Evolutionary conservation across 2,329 filamentous ascomycete genomes (phyloP).

Genomic region (Pestalotiopsis sp.): DNA sequence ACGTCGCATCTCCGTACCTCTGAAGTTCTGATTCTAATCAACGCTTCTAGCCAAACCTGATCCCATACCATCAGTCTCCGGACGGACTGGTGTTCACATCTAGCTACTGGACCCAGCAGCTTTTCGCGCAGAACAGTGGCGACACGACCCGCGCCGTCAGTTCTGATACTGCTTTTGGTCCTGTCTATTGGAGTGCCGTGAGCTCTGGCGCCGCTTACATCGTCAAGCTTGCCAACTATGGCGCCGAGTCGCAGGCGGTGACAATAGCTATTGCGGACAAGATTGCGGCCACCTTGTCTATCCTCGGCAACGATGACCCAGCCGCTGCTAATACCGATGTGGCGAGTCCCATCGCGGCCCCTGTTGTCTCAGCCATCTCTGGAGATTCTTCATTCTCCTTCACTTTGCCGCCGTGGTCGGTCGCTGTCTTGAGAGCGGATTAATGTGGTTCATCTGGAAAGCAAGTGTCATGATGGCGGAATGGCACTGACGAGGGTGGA

Average conservation of each 20-base stretch:
- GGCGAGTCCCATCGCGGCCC: not conserved
- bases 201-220: not conserved
- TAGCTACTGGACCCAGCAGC: not conserved
- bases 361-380: not conserved
- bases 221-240: not conserved
- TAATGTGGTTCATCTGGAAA: not conserved
- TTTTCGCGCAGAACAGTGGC: not conserved
- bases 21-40: not conserved
- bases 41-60: not conserved
- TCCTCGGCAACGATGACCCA: not conserved
- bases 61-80: not conserved
- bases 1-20: not conserved
- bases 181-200: not conserved
- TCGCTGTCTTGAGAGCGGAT: not conserved
- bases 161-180: not conserved
- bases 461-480: too few relatives aligned
- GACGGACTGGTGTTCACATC: not conserved
- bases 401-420: not conserved
- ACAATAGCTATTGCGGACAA: not conserved
- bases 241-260: not conserved
- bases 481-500: too few relatives aligned
- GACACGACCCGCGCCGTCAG: not conserved
- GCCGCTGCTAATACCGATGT: not conserved
- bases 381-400: not conserved
- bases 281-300: not conserved